A percentile compares a stretch with the other conserved stretches of the same genome.
These are phyloP conservation scores for Loxodes magnus DNA, from an alignment of 73 alveolate species.

Conservation along the genomic window DNA sequence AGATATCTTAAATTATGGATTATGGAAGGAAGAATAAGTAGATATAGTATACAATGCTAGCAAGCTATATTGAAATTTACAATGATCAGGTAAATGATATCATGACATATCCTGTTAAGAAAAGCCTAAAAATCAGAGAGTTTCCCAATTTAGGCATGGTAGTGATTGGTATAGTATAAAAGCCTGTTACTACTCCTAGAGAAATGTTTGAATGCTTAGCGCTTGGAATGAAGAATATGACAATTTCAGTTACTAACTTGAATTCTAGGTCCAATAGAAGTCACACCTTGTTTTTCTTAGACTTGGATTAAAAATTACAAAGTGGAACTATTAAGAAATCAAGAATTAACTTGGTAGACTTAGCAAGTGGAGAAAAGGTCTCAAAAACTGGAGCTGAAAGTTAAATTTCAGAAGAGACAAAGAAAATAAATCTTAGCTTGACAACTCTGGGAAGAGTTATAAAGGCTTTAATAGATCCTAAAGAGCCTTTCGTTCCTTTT, in stretches of 20 bases:
- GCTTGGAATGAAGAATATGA: conserved; percentile 52
- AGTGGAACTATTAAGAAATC: conserved; percentile 42
- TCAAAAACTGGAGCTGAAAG: conserved; percentile 84
- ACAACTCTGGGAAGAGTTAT: conserved; percentile 65
- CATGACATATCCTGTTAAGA: conserved; percentile 46
- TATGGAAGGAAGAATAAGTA: conserved; percentile 45
- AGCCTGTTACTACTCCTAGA: conserved; percentile 49
- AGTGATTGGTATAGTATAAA: conserved; percentile 53
- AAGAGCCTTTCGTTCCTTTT: conserved; percentile 61
- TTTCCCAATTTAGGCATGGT: conserved; percentile 47
- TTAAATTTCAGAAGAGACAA: conserved; percentile 69
- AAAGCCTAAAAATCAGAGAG: conserved; percentile 73
- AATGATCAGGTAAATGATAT: conserved; percentile 62
- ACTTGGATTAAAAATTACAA: conserved; percentile 26
- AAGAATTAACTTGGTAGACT: conserved; percentile 72
- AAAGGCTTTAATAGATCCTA: conserved; percentile 47
- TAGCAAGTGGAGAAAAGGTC: conserved; percentile 89
- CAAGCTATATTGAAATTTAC: conserved; percentile 60
- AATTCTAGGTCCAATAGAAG: conserved; percentile 58
- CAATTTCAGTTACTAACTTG: conserved; percentile 61
- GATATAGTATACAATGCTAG: conserved; percentile 31
- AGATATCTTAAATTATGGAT: conserved; percentile 67
- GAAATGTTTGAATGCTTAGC: conserved; percentile 46
- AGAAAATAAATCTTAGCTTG: conserved; percentile 70
- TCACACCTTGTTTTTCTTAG: conserved; percentile 59